Base-by-base conservation (phyloP, 2,329 filamentous ascomycete genomes). In the Curvularia sp. region DNA sequence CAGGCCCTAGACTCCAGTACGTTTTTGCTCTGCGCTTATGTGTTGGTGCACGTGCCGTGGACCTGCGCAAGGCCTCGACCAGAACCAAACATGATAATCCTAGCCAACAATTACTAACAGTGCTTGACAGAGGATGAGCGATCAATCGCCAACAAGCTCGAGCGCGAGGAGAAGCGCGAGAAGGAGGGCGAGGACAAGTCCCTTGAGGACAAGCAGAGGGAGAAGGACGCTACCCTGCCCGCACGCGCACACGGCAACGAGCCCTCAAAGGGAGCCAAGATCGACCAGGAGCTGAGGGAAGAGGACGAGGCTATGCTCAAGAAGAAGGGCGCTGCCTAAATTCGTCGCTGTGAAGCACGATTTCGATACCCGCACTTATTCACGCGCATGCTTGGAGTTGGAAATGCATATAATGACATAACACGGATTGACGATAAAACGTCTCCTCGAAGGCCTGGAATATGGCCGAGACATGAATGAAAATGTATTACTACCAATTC, bases 201-300 rank as follows among this genome's bases (percentile, higher is more conserved):
- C 57, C 64, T 67, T 46, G 62, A 77, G 44, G 79, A 82, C 67
- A 65, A 47, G 39, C 69, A 61, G 68, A 73, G 68, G 67, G 84
- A 89, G 79, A 77, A 85, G 68, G 88, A 92, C 66, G 83, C 89
- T 3, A 91, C 76, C 3, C 65, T 79, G 43, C 78, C 79, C 13
- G 89, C 89, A 55, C 84, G 79, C 66, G 72, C 82, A 63, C 89
- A 93, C 72, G 89, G 89, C 60, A 92, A 92, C 73, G 83, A 92
- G 78, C 90, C 89, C 1, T 89, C 86, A 20, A 86, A 82, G 70
- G 89, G 90, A 18, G 90, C 89, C 24, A 85, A 89, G 82, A 83
- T 92, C 57, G 90, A 93, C 75, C 85, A 89, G 57, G 74, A 90
- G 77, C 66, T 93, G 47, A 80, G 85, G 70, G 84, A 85, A 4